Conservation (phyloP, 768 basidiomycete species). For the Chalciporus pseudorubinellus region DNA sequence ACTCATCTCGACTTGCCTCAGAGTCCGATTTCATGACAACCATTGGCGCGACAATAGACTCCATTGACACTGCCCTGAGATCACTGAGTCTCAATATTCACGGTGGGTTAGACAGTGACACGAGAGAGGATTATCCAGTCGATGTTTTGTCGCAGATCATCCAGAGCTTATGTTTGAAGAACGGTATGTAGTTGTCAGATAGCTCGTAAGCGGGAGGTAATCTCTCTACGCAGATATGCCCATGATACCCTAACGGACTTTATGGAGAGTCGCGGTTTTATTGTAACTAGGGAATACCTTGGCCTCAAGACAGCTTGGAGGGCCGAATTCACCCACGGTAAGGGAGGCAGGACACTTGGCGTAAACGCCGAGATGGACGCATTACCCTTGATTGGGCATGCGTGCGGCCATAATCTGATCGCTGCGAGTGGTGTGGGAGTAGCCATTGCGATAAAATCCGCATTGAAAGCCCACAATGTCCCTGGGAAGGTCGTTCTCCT, state of each 20-base stretch:
- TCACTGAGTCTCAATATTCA: slow-evolving; percentile 70
- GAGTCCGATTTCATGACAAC: slow-evolving; percentile 44
- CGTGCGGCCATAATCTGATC: slow-evolving; percentile 83
- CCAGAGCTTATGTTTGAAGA: slow-evolving; percentile 70
- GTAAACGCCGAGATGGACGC: slow-evolving; percentile 79
- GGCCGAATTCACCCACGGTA: slow-evolving; percentile 62
- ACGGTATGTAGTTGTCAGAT: slow-evolving; percentile 39
- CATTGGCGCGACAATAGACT: slow-evolving; percentile 54
- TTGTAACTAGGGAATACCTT: slow-evolving; percentile 68
- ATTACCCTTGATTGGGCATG: slow-evolving; percentile 55
- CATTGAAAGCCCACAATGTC: slow-evolving; percentile 58
- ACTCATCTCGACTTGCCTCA: slow-evolving; percentile 12
- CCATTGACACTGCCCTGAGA: slow-evolving; percentile 52
- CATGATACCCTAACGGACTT: slow-evolving; percentile 67
- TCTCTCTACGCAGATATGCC: slow-evolving; percentile 50
- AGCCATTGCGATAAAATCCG: slow-evolving; percentile 70
- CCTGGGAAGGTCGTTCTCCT: slow-evolving; percentile 69
- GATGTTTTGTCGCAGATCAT: slow-evolving; percentile 44
- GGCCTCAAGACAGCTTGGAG: slow-evolving; percentile 75
- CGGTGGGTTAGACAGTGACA: slow-evolving; percentile 40
- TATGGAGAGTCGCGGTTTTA: slow-evolving; percentile 66
- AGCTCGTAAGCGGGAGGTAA: slow-evolving; percentile 6
- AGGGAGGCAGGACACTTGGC: slow-evolving; percentile 64
- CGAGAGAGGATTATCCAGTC: background rate
- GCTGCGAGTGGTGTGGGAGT: slow-evolving; percentile 74